Evolutionary conservation across 75 land plant species (phyloP).

Genomic region (Pinus albicaulis): DNA sequence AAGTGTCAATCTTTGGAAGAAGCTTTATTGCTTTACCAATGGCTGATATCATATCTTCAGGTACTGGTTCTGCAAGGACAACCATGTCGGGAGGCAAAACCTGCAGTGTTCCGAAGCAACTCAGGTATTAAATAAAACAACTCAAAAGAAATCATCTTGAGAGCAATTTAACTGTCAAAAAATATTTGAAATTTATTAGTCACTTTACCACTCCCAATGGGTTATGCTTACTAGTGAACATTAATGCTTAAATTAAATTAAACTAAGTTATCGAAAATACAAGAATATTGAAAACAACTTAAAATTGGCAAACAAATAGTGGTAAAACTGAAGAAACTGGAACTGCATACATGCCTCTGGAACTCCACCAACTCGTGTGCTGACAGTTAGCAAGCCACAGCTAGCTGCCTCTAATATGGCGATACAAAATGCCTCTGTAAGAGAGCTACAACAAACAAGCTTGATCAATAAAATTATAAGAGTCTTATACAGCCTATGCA

Average conservation of each 20-base stretch:
- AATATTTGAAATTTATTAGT: too few species aligned
- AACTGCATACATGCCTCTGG: conserved; percentile 85
- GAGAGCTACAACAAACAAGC: conserved; percentile 57
- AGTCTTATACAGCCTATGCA: too few species aligned
- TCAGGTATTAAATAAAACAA: background rate
- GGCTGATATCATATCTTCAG: conserved; percentile 82
- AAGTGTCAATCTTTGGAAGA: conserved; percentile 90
- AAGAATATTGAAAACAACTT: background rate
- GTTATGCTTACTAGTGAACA: too few species aligned
- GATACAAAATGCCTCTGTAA: conserved; percentile 99
- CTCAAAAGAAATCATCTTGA: background rate
- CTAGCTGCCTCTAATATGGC: conserved; percentile 99
- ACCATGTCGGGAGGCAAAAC: conserved; percentile 98
- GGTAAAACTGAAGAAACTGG: conserved; percentile 4
- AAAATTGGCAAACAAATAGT: background rate
- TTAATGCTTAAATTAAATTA: too few species aligned
- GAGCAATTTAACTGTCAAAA: background rate
- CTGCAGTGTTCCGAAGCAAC: conserved; percentile 25
- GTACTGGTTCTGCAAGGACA: conserved; percentile 93
- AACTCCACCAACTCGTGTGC: conserved; percentile 99
- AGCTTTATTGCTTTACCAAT: conserved; percentile 74
- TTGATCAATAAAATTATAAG: background rate
- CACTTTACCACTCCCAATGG: background rate
- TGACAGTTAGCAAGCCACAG: conserved; percentile 97
- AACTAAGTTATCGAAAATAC: too few species aligned